These are phyloP conservation scores for Lecanicillium sp. DNA, from an alignment of 2,329 filamentous ascomycete species.

Conservation along the genomic window DNA sequence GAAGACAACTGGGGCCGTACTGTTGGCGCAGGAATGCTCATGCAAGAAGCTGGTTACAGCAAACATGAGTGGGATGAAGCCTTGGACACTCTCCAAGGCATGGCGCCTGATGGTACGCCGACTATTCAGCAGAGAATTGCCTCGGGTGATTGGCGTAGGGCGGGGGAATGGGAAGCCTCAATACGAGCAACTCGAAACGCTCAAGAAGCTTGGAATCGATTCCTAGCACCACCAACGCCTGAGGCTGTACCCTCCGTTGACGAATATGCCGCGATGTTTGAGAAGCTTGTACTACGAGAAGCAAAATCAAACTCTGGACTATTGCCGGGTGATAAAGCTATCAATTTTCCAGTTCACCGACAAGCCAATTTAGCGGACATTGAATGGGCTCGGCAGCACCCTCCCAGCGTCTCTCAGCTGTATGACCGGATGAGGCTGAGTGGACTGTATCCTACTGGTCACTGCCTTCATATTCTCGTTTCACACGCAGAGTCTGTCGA, in stretches of 20 bases:
- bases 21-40: conserved; percentile 42
- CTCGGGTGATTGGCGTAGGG: conserved; percentile 10
- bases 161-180: conserved; percentile 43
- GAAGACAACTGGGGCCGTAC: conserved; percentile 47
- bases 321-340: conserved; percentile 52
- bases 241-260: conserved; percentile 26
- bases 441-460: conserved; percentile 37
- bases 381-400: conserved; percentile 52
- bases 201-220: conserved; percentile 51
- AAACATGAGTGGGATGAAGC: conserved; percentile 37
- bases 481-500: conserved; percentile 38
- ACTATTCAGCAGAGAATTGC: conserved; percentile 42
- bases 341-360: conserved; percentile 30
- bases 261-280: conserved; percentile 53
- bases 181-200: conserved; percentile 52
- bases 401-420: conserved; percentile 50
- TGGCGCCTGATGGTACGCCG: conserved; percentile 39
- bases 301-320: conserved; percentile 17
- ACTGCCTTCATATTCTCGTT: conserved; percentile 48
- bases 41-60: conserved; percentile 48
- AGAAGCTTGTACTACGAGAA: conserved; percentile 38
- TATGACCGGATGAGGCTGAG: conserved; percentile 48
- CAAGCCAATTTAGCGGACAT: conserved; percentile 51
- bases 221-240: conserved; percentile 28
- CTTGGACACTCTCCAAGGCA: conserved; percentile 45